Evolutionary conservation across 306 rosid genomes (phyloP).

Genomic region (Cicer yamashitae): DNA sequence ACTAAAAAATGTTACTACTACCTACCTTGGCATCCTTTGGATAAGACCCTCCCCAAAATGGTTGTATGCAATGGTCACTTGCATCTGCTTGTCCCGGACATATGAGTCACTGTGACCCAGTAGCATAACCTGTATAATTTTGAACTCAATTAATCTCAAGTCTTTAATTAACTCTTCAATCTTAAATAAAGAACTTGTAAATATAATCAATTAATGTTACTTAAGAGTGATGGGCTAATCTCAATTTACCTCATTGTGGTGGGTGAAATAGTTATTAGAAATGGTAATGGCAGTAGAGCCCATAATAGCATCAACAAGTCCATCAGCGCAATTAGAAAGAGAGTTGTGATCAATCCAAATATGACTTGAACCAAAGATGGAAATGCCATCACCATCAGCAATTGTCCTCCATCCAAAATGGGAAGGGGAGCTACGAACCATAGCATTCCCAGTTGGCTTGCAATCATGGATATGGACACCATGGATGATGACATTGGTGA

Average conservation of each 20-base stretch:
- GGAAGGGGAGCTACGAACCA: constrained; percentile 93
- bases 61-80: constrained; percentile 96
- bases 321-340: constrained; percentile 83
- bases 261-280: constrained; percentile 90
- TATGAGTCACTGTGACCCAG: constrained; percentile 96
- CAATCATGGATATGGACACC: constrained; percentile 89
- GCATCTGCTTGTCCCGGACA: constrained; percentile 87
- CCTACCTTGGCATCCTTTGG: constrained; percentile 98
- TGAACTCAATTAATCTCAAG: constrained; percentile 7
- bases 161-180: background rate
- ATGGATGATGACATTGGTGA: constrained; percentile 87
- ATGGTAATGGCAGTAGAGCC: constrained; percentile 93
- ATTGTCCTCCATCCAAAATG: constrained; percentile 96
- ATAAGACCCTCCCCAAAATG: constrained; percentile 98
- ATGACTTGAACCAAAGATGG: constrained; percentile 85
- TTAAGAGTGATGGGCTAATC: background rate
- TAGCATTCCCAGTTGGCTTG: constrained; percentile 88
- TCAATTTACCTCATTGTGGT: constrained; percentile 78
- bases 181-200: background rate
- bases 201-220: background rate
- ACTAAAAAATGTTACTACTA: background rate
- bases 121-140: constrained; percentile 72
- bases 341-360: constrained; percentile 95
- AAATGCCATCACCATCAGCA: constrained; percentile 91
- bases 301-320: constrained; percentile 89